Percentiles rank a stretch among this genome's conserved stretches.
Evolutionary conservation across 805 yeast genomes (phyloP).

Genomic region (Candida succiphila): DNA sequence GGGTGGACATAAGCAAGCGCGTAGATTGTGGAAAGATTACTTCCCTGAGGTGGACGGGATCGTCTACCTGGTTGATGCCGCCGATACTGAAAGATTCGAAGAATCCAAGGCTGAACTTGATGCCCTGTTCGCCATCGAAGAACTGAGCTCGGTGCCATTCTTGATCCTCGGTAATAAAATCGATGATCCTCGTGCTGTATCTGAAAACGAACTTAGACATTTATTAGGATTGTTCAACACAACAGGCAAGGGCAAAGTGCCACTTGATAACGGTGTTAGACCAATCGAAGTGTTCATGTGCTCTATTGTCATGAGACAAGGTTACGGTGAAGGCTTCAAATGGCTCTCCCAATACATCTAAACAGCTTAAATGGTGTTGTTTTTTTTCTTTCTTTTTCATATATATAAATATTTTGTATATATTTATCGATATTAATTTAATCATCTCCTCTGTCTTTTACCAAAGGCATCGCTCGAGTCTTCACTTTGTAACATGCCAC

Average conservation of each 20-base stretch:
- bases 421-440: background rate
- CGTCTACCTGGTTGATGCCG: conserved; percentile 93
- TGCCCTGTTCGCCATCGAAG: conserved; percentile 86
- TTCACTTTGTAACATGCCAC: conserved; percentile 28
- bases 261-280: conserved; percentile 61
- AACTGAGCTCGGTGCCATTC: conserved; percentile 82
- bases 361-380: conserved; percentile 1
- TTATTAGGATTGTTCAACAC: conserved; percentile 82
- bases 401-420: background rate
- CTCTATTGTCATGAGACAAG: conserved; percentile 97
- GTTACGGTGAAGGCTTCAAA: conserved; percentile 96
- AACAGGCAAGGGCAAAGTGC: conserved; percentile 79
- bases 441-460: too few relatives aligned
- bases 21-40: conserved; percentile 98
- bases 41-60: conserved; percentile 99
- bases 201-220: conserved; percentile 87
- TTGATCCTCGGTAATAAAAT: conserved; percentile 93
- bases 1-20: conserved; percentile 98
- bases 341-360: conserved; percentile 96
- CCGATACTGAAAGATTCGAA: conserved; percentile 89
- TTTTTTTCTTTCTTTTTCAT: background rate
- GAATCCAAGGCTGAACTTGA: conserved; percentile 95
- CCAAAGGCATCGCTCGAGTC: conserved; percentile 18
- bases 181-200: conserved; percentile 88
- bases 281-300: conserved; percentile 97